These are phyloP conservation scores for Aristolochia contorta DNA, from an alignment of 164 flowering plant genomes.

Conservation along the genomic window DNA sequence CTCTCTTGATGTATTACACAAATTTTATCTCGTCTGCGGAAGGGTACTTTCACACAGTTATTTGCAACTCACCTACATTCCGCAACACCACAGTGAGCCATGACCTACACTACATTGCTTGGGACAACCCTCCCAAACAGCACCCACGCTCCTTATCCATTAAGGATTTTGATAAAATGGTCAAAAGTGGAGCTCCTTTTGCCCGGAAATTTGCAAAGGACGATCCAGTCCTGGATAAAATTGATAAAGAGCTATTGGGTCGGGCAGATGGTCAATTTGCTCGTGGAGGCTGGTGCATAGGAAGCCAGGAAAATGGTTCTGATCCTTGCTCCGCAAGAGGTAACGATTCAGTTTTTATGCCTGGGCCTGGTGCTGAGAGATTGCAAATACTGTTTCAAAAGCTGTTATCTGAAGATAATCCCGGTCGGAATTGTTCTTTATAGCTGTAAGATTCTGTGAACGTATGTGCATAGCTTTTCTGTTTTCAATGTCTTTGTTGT, in stretches of 20 bases:
- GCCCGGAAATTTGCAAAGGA: constrained; percentile 80
- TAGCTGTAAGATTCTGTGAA: constrained; percentile 8
- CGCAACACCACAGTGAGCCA: constrained; percentile 61
- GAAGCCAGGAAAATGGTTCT: constrained; percentile 40
- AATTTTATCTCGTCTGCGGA: constrained; percentile 94
- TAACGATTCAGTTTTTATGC: constrained; percentile 51
- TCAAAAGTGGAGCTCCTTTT: constrained; percentile 82
- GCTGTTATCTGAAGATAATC: constrained; percentile 42
- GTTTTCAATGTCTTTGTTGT: background rate
- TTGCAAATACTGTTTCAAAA: constrained; percentile 37
- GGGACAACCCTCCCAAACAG: constrained; percentile 99
- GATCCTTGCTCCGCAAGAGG: constrained; percentile 76
- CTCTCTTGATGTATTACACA: constrained; percentile 82
- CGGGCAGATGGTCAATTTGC: constrained; percentile 45
- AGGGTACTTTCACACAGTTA: constrained; percentile 94
- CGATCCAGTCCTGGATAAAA: constrained; percentile 81
- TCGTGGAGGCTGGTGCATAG: constrained; percentile 89
- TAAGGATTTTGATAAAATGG: constrained; percentile 72
- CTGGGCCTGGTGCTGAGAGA: constrained; percentile 71
- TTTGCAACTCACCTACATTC: constrained; percentile 70
- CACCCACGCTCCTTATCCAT: constrained; percentile 62
- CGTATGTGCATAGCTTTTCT: background rate
- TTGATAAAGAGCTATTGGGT: constrained; percentile 68
- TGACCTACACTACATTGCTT: constrained; percentile 95
- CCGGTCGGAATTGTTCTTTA: constrained; percentile 40